phyloP scores from a whole-genome alignment of 2,329 filamentous ascomycete genomes.

The Endothia cerciana region DNA sequence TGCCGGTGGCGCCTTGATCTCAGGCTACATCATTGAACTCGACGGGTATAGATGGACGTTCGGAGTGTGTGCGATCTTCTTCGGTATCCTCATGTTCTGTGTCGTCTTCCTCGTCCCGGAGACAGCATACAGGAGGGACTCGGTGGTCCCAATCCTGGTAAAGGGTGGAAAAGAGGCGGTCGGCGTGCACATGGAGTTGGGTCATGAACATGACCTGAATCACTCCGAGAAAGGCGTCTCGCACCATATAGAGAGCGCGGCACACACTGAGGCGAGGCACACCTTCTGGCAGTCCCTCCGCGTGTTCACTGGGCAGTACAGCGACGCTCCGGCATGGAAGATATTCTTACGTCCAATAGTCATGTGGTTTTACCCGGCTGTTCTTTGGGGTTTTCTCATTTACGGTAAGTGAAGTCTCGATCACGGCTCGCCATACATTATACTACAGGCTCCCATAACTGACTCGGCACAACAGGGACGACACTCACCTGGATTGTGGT shows the following conservation, averaged over 20 bases:
- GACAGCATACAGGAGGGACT: slow-evolving; percentile 49
- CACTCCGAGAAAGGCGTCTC: slow-evolving; percentile 24
- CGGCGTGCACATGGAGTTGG: slow-evolving; percentile 29
- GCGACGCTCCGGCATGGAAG: slow-evolving; percentile 44
- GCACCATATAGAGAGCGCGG: slow-evolving; percentile 30
- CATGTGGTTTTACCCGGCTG: slow-evolving; percentile 54
- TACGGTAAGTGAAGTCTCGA: slow-evolving; percentile 47
- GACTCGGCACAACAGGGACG: slow-evolving; percentile 24
- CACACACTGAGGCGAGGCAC: slow-evolving; percentile 37
- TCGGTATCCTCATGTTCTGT: slow-evolving; percentile 46
- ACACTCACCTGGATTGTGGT: slow-evolving; percentile 42
- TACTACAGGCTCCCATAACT: background rate
- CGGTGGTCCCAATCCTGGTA: slow-evolving; percentile 29
- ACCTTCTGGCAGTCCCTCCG: slow-evolving; percentile 40
- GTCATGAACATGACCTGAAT: slow-evolving; percentile 30
- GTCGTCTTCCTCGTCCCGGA: slow-evolving; percentile 55
- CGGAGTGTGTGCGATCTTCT: slow-evolving; percentile 51
- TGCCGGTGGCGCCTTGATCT: slow-evolving; percentile 45
- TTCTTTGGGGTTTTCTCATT: slow-evolving; percentile 53
- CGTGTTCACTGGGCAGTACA: slow-evolving; percentile 43
- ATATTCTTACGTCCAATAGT: slow-evolving; percentile 50
- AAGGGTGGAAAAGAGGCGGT: slow-evolving; percentile 5
- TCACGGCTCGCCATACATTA: background rate
- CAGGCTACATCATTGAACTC: slow-evolving; percentile 45
- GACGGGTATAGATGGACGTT: slow-evolving; percentile 51